Evolutionary conservation across 768 basidiomycete species (phyloP).

Genomic region (Auricularia sp.): DNA sequence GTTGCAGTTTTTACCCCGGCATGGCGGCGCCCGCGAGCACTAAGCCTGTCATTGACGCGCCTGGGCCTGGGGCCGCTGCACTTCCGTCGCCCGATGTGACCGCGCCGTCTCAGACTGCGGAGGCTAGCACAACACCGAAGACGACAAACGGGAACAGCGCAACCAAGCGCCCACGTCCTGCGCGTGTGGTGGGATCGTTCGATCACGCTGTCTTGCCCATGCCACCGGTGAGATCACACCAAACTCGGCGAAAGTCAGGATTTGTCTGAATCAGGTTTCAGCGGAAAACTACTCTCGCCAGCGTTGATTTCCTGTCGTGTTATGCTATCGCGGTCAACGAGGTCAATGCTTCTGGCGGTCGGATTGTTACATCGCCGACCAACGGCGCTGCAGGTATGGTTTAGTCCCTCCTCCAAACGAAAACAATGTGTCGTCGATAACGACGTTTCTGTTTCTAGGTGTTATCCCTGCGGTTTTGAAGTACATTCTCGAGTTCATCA

Average conservation of each 20-base stretch:
- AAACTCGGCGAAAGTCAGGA: background rate
- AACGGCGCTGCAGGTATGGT: conserved; percentile 93
- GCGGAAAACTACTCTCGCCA: conserved; percentile 77
- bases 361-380: conserved; percentile 91
- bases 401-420: conserved; percentile 56
- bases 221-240: conserved; percentile 52
- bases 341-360: conserved; percentile 85
- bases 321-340: conserved; percentile 95
- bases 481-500: conserved; percentile 53
- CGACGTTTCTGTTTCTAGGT: conserved; percentile 2
- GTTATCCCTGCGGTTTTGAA: conserved; percentile 7
- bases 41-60: conserved; percentile 21
- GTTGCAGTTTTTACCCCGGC: conserved; percentile 42
- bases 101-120: background rate
- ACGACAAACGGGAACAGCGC: background rate
- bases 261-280: conserved; percentile 18
- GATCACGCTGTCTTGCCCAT: conserved; percentile 73
- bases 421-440: background rate
- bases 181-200: conserved; percentile 60
- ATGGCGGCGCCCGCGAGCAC: conserved; percentile 21
- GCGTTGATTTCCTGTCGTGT: conserved; percentile 86
- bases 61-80: conserved; percentile 20
- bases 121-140: background rate
- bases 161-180: conserved; percentile 17
- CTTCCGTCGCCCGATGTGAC: conserved; percentile 15